Evolutionary conservation across 306 rosid genomes (phyloP), one percentile per base, ranked within the genome.

Genomic region (Rosa lucieae): DNA sequence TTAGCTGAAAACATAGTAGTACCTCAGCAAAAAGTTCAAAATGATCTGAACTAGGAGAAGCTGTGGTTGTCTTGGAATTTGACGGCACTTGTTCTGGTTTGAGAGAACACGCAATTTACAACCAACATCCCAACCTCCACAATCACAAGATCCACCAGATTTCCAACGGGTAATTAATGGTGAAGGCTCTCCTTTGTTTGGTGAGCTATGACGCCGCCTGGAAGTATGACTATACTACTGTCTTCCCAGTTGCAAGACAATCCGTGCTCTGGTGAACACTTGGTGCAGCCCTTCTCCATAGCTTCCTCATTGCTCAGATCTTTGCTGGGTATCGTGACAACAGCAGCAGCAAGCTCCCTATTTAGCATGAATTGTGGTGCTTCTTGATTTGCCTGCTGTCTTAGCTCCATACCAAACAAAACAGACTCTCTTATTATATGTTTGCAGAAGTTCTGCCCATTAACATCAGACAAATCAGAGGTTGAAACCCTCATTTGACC

Each of bases 111-210:
- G 91, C 70, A 95, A 82, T 82, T 92, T 91, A 94, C 99, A 95
- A 48, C 94, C 99, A 74, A 90, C 81, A 78, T 95, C 99, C 99
- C 98, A 95, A 75, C 99, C 99, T 61, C 98, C 99, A 84, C 99
- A 92, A 80, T 95, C 99, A 79, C 99, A 95, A 13, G 65, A 73
- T 62, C 98, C 99, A 8, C 91, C 95, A 1, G 92, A 78, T 83
- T 85, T 90, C 99, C 98, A 95, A 67, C 99, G 80, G 14, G 79
- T 68, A 80, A 92, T 85, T 87, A 95, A 80, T 18, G 98, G 85
- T 0, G 99, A 92, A 58, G 95, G 97, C 72, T 86, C 85, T 79
- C 99, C 98, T 47, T 81, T 89, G 76, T 46, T 82, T 44, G 99
- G 92, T 39, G 91, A 78, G 78, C 96, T 86, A 82, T 95, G 99